Base-by-base conservation (phyloP, 805 yeast species). In the Ogataea corticis region DNA sequence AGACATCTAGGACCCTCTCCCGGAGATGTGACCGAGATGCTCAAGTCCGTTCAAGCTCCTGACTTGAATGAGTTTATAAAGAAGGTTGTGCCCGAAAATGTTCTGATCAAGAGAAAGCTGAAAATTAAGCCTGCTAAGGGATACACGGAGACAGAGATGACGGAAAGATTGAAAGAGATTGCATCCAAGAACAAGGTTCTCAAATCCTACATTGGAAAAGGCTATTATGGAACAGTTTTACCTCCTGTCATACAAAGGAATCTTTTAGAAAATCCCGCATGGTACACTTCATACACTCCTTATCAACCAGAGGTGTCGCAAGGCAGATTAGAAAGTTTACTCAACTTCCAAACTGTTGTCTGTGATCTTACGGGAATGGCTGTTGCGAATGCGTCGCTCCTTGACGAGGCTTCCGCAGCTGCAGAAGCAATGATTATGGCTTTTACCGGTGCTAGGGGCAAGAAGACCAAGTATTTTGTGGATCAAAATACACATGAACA, bases 281-380 rank as follows among this genome's bases (percentile, higher is more conserved):
- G 99, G 99, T 94, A 94, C 73, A 94, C 99, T 16, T 89, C 97
- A 1, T 94, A 94, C 66, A 94, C 99, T 18, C 99, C 99, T 29
- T 94, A 94, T 67, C 99, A 94, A 71, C 97, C 99, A 0, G 99
- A 94, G 66, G 91, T 94, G 47, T 86, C 97, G 1, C 99, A 94
- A 69, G 99, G 99, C 44, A 82, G 99, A 58, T 76, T 94, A 57
- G 96, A 92, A 69, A 82, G 94, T 17, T 72, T 94, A 51, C 72
- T 94, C 51, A 94, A 94, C 68, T 94, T 79, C 70, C 99, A 94
- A 70, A 94, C 99, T n/a, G 74, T 92, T 60, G 75, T 94, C 13
- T 69, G 90, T 23, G 96, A 94, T 49, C 75, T 94, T 54, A 94
- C 99, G 0, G 99, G 98, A 1, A 75, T 94, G 69, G 85, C 89